A percentile compares a stretch with the other conserved stretches of the same genome.
Conservation (phyloP, 345 rosid genomes). For the Erucastrum elatum region DNA sequence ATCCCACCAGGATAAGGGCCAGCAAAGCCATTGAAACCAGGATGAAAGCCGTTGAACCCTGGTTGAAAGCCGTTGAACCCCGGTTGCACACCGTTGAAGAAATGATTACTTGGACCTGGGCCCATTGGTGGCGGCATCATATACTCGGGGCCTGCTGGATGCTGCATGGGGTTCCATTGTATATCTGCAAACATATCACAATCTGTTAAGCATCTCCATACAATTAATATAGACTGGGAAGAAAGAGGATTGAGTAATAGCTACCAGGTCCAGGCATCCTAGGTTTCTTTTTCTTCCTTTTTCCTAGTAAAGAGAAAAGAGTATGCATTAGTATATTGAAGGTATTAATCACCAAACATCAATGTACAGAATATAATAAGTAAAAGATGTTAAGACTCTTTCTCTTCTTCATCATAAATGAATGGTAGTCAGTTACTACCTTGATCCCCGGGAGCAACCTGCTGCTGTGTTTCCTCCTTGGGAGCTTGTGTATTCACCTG, state of each 20-base stretch:
- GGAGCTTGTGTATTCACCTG: constrained; percentile 58
- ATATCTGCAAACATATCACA: constrained; percentile 48
- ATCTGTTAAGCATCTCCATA: constrained; percentile 21
- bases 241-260: background rate
- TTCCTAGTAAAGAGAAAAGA: constrained; percentile 49
- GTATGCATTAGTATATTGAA: background rate
- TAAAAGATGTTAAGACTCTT: background rate
- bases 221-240: background rate
- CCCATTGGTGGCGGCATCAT: constrained; percentile 84
- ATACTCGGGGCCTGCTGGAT: constrained; percentile 62
- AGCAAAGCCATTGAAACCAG: constrained; percentile 36
- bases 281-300: constrained; percentile 86
- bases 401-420: background rate
- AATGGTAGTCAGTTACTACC: constrained; percentile 44
- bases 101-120: constrained; percentile 18
- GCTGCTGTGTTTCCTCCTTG: constrained; percentile 77
- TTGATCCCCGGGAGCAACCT: constrained; percentile 61
- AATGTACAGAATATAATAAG: background rate
- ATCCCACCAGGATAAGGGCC: constrained; percentile 35
- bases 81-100: constrained; percentile 35
- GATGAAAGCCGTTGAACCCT: constrained; percentile 38
- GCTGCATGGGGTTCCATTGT: constrained; percentile 72
- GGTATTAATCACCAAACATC: background rate
- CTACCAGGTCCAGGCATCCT: constrained; percentile 39
- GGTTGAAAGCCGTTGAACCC: constrained; percentile 37